Percentiles rank a stretch among this genome's conserved stretches.
Conservation (phyloP, 345 rosid species). For the Adansonia digitata region DNA sequence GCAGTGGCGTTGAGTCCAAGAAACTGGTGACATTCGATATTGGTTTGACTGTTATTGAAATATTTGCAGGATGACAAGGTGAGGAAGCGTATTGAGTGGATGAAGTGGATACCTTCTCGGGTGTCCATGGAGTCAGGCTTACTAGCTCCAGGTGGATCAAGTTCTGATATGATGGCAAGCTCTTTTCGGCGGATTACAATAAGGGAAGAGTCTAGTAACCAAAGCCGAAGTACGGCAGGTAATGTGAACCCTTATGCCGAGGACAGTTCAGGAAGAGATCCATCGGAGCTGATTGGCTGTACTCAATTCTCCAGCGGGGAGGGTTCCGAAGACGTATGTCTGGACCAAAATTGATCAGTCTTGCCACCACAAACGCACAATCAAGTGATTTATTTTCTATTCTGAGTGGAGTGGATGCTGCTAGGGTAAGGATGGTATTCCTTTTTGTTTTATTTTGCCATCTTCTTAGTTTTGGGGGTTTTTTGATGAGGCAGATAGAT, state of each 20-base stretch:
- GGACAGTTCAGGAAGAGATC: constrained; percentile 7
- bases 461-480: constrained; percentile 18
- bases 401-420: neutral
- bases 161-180: constrained; percentile 21
- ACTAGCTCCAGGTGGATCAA: constrained; percentile 19
- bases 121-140: constrained; percentile 21
- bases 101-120: constrained; percentile 33
- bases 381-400: neutral
- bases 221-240: neutral
- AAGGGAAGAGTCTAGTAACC: constrained; percentile 24
- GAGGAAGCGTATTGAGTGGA: constrained; percentile 57
- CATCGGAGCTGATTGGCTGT: constrained; percentile 1
- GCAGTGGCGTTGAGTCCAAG: neutral
- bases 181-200: constrained; percentile 34
- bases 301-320: neutral
- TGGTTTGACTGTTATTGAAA: constrained; percentile 7
- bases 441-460: constrained; percentile 4
- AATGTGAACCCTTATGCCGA: neutral
- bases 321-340: constrained; percentile 6
- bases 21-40: neutral
- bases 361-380: constrained; percentile 1
- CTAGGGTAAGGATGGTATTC: constrained; percentile 12
- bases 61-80: constrained; percentile 40
- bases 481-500: constrained; percentile 25
- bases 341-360: constrained; percentile 7